Conservation (phyloP, 2,329 filamentous ascomycete genomes). For the Cladosporium sp. region DNA sequence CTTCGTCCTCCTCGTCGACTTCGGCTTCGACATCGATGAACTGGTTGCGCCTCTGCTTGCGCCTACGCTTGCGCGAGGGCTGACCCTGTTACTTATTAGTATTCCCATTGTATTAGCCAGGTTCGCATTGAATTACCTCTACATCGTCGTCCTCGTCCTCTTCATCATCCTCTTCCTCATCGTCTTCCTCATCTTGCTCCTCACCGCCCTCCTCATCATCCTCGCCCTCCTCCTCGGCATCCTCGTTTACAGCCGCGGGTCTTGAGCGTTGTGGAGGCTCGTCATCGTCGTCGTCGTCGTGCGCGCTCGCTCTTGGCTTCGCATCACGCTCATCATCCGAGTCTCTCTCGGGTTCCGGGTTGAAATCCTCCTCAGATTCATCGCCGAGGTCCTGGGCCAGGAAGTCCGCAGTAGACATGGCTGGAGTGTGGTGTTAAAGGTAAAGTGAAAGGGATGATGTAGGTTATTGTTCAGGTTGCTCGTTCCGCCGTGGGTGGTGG, state of each 20-base stretch:
- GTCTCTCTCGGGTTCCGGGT: slow-evolving; percentile 71
- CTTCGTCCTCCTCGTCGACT: slow-evolving; percentile 90
- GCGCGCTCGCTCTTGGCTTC: slow-evolving; percentile 35
- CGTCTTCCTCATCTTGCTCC: slow-evolving; percentile 48
- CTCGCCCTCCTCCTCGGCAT: slow-evolving; percentile 55
- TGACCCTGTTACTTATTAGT: slow-evolving; percentile 52
- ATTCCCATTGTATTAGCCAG: slow-evolving; percentile 15
- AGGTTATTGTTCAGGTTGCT: too few relatives aligned
- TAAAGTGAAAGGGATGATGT: too few relatives aligned
- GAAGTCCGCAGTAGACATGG: slow-evolving; percentile 40
- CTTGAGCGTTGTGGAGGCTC: slow-evolving; percentile 36
- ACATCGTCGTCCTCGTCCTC: slow-evolving; percentile 35
- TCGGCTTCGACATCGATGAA: slow-evolving; percentile 99
- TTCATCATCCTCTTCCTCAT: slow-evolving; percentile 30
- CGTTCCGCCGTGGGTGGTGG: not conserved
- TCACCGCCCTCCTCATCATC: slow-evolving; percentile 60
- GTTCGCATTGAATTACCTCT: slow-evolving; percentile 1
- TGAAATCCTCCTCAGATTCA: slow-evolving; percentile 76
- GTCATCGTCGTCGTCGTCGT: slow-evolving; percentile 41
- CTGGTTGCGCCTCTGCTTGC: slow-evolving; percentile 71
- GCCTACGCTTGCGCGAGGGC: slow-evolving; percentile 76
- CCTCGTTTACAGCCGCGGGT: slow-evolving; percentile 48
- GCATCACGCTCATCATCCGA: slow-evolving; percentile 67
- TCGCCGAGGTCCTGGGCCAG: slow-evolving; percentile 55
- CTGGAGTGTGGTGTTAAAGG: slow-evolving; percentile 13